Conservation (phyloP, 306 rosid genomes). For the Quercus bicolor region DNA sequence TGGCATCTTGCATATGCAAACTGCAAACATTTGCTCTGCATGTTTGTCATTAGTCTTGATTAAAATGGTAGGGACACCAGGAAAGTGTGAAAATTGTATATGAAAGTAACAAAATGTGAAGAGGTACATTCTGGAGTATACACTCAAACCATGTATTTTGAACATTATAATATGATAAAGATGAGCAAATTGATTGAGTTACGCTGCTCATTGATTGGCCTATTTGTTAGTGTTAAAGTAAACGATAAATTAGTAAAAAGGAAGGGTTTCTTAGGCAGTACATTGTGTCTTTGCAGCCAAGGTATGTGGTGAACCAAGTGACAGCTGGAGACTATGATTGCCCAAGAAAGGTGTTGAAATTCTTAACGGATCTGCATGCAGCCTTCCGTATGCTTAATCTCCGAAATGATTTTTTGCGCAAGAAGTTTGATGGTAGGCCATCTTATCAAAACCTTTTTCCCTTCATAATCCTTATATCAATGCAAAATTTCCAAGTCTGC, state of each 20-base stretch:
- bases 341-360: constrained; percentile 83
- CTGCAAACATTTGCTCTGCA: not conserved
- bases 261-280: constrained; percentile 8
- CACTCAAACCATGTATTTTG: not conserved
- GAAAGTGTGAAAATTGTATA: not conserved
- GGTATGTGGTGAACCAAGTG: constrained; percentile 96
- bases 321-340: constrained; percentile 93
- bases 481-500: not conserved
- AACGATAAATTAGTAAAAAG: not conserved
- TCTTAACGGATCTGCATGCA: constrained; percentile 86
- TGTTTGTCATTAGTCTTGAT: not conserved
- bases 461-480: not conserved
- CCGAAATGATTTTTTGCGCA: constrained; percentile 90
- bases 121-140: not conserved
- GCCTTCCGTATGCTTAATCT: constrained; percentile 95
- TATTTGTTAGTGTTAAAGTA: not conserved
- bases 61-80: not conserved
- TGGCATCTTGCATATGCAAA: constrained; percentile 2
- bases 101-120: not conserved
- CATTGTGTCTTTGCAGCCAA: constrained; percentile 60
- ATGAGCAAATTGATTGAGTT: not conserved
- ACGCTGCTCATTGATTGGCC: not conserved
- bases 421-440: constrained; percentile 79
- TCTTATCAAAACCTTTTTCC: constrained; percentile 4
- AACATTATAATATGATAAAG: not conserved